Conservation (phyloP, 768 basidiomycete species). For the Piloderma croceum region DNA sequence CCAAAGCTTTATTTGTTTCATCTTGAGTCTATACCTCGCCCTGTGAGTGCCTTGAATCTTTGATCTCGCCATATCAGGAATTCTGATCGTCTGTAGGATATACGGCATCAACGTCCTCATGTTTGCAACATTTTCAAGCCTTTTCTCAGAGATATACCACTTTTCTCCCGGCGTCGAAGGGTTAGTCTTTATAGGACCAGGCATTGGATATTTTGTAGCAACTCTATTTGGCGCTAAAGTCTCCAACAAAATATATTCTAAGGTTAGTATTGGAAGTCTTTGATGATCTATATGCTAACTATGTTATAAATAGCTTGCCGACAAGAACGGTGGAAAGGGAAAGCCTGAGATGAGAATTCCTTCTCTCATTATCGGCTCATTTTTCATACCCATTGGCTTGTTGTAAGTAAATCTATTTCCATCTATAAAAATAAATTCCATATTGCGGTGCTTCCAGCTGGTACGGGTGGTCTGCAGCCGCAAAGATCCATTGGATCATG, state of each 20-base stretch:
- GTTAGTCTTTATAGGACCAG: too few relatives aligned
- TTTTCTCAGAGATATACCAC: constrained; percentile 39
- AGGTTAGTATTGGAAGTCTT: constrained; percentile 14
- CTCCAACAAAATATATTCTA: constrained; percentile 29
- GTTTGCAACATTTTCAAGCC: constrained; percentile 47
- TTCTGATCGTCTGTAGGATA: too few relatives aligned
- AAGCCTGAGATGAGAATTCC: constrained; percentile 56
- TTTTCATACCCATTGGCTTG: constrained; percentile 62
- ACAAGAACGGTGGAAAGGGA: constrained; percentile 53
- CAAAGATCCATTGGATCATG: constrained; percentile 62
- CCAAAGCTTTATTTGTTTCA: constrained; percentile 56
- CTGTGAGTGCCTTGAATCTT: constrained; percentile 47
- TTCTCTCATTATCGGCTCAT: constrained; percentile 44
- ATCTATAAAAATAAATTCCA: background rate
- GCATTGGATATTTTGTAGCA: constrained; percentile 43
- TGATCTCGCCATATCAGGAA: too few relatives aligned
- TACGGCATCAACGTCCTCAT: constrained; percentile 50
- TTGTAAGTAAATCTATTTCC: constrained; percentile 26
- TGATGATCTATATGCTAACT: background rate
- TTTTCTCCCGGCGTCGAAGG: constrained; percentile 49
- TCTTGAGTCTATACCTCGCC: constrained; percentile 61
- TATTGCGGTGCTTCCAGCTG: background rate
- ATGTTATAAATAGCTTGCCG: constrained; percentile 38
- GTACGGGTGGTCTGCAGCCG: constrained; percentile 63
- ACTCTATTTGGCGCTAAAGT: constrained; percentile 29